These are phyloP conservation scores for Rutstroemia sp. DNA, from an alignment of 2,329 filamentous ascomycete species.

Conservation along the genomic window DNA sequence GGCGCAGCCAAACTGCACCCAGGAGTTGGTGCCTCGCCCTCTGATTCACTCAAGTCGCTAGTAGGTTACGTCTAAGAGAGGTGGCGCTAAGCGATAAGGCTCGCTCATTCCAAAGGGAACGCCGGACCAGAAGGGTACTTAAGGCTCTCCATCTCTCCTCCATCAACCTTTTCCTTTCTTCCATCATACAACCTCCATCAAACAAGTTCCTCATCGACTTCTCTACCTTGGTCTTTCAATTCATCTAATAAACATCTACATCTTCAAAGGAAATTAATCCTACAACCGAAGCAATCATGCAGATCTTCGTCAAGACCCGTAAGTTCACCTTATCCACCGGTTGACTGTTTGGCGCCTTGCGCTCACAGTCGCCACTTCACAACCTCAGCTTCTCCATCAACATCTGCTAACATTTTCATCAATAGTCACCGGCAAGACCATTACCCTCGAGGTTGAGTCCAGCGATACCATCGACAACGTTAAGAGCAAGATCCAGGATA, in stretches of 20 bases:
- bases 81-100: conserved; percentile 9
- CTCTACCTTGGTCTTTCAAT: background rate
- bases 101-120: background rate
- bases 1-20: background rate
- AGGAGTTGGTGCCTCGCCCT: background rate
- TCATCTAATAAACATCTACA: conserved; percentile 10
- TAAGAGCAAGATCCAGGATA: no score
- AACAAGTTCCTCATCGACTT: background rate
- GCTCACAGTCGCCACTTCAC: conserved; percentile 41
- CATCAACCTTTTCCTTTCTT: conserved; percentile 3
- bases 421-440: conserved; percentile 51
- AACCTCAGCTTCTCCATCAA: background rate
- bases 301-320: conserved; percentile 98
- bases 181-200: background rate
- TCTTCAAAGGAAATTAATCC: conserved; percentile 6
- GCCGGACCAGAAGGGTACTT: background rate
- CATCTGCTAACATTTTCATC: conserved; percentile 61
- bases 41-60: background rate
- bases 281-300: conserved; percentile 49
- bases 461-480: no score
- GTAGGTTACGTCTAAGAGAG: background rate
- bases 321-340: conserved; percentile 39
- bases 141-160: conserved; percentile 21
- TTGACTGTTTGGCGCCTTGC: conserved; percentile 6
- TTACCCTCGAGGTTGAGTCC: no score